Conservation (phyloP, 768 basidiomycete species). For the Lactarius hatsudake region DNA sequence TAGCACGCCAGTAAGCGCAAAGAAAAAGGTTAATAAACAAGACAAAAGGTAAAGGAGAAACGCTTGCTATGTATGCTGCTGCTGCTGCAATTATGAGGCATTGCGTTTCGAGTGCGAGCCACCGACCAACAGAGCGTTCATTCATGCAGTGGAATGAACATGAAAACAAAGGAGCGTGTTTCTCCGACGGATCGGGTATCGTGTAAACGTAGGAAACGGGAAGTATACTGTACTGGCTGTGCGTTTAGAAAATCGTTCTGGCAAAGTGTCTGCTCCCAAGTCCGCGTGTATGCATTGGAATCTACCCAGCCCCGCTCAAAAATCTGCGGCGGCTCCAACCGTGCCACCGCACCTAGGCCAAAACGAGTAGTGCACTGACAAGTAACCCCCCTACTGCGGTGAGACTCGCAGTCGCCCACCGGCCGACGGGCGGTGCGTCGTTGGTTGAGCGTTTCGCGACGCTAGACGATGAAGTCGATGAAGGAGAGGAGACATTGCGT, state of each 20-base stretch:
- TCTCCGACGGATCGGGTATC: constrained; percentile 22
- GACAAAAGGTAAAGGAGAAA: neutral
- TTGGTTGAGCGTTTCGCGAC: neutral
- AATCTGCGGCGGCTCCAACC: neutral
- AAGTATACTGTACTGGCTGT: constrained; percentile 11
- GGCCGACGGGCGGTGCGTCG: neutral
- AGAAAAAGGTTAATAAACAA: constrained; percentile 2
- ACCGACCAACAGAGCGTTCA: constrained; percentile 2
- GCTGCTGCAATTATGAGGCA: neutral
- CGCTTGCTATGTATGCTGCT: neutral
- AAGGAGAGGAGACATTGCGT: constrained; percentile 43
- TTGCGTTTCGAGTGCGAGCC: neutral
- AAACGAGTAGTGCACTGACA: constrained; percentile 4
- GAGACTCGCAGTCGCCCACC: constrained; percentile 5
- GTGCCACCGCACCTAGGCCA: neutral
- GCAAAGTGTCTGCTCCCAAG: constrained; percentile 18
- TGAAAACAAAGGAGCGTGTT: constrained; percentile 23
- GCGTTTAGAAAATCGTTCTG: constrained; percentile 4
- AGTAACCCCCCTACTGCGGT: constrained; percentile 10
- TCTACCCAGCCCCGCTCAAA: constrained; percentile 10
- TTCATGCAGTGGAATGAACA: constrained; percentile 3
- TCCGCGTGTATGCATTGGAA: constrained; percentile 17
- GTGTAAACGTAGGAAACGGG: neutral
- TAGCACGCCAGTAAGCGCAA: neutral
- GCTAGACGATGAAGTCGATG: neutral